These are phyloP conservation scores for Mortierella hygrophila DNA, from an alignment of 192 early-diverging fungal genomes.

Conservation along the genomic window DNA sequence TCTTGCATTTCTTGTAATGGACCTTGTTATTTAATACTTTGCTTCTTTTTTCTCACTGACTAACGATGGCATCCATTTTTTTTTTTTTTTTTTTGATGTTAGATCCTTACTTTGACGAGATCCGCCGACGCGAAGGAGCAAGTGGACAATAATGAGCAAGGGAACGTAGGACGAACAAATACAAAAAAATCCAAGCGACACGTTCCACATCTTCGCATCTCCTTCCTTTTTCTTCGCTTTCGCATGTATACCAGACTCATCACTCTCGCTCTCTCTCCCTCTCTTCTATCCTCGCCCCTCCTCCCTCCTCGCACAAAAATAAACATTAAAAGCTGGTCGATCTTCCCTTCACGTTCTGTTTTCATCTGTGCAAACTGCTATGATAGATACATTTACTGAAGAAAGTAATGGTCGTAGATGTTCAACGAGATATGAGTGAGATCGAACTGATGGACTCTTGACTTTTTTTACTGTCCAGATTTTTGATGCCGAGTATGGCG, in stretches of 20 bases:
- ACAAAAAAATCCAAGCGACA: background rate
- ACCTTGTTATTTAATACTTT: background rate
- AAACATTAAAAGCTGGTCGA: conserved; percentile 1
- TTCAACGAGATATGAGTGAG: background rate
- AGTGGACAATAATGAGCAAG: conserved; percentile 8
- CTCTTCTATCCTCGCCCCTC: background rate
- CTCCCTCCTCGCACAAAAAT: background rate
- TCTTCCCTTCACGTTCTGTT: background rate
- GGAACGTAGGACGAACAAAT: background rate
- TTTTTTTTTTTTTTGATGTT: background rate
- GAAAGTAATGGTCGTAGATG: background rate
- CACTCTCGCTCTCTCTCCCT: background rate
- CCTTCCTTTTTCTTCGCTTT: background rate
- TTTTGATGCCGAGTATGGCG: conserved; percentile 15
- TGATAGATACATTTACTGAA: background rate
- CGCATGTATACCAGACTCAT: conserved; percentile 6
- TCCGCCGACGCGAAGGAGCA: conserved; percentile 34
- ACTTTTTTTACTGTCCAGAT: conserved; percentile 22
- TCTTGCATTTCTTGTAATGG: background rate
- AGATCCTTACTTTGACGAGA: conserved; percentile 51
- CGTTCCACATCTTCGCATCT: background rate
- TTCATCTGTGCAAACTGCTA: background rate
- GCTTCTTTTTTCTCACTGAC: background rate
- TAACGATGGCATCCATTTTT: background rate
- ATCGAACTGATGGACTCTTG: too few relatives aligned